phyloP scores from a whole-genome alignment of 257 asterid species.

The Orobanche coerulescens region DNA sequence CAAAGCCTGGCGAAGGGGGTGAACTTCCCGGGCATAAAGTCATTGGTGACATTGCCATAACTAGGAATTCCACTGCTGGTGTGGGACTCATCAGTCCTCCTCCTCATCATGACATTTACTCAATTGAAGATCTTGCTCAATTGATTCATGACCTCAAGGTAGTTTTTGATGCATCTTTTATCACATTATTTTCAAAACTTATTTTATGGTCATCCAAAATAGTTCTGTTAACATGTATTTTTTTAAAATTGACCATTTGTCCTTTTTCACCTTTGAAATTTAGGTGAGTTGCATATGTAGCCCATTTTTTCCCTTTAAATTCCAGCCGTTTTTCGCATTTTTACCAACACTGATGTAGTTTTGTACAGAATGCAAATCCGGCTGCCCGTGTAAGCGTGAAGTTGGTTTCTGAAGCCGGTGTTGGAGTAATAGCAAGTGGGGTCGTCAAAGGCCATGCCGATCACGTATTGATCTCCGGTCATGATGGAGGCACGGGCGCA shows the following conservation, averaged over 20 bases:
- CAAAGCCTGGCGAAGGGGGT: constrained; percentile 99
- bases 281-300: background rate
- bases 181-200: background rate
- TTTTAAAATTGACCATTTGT: no score
- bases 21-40: constrained; percentile 99
- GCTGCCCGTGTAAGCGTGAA: constrained; percentile 95
- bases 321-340: background rate
- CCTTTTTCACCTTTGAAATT: no score
- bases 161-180: constrained; percentile 1
- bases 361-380: constrained; percentile 82
- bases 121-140: constrained; percentile 98
- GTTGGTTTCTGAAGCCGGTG: constrained; percentile 99
- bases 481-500: constrained; percentile 99
- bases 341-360: background rate
- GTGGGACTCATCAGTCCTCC: constrained; percentile 99
- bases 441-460: constrained; percentile 99
- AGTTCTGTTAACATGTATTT: background rate
- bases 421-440: constrained; percentile 97
- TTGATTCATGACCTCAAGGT: constrained; percentile 97
- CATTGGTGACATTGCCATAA: constrained; percentile 93
- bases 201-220: constrained; percentile 4
- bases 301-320: background rate
- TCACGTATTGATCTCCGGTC: constrained; percentile 94
- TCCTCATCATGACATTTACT: constrained; percentile 97
- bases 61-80: constrained; percentile 96